These are phyloP conservation scores for Trichosporon asahii DNA, from an alignment of 1,284 basidiomycete species.

Conservation along the genomic window DNA sequence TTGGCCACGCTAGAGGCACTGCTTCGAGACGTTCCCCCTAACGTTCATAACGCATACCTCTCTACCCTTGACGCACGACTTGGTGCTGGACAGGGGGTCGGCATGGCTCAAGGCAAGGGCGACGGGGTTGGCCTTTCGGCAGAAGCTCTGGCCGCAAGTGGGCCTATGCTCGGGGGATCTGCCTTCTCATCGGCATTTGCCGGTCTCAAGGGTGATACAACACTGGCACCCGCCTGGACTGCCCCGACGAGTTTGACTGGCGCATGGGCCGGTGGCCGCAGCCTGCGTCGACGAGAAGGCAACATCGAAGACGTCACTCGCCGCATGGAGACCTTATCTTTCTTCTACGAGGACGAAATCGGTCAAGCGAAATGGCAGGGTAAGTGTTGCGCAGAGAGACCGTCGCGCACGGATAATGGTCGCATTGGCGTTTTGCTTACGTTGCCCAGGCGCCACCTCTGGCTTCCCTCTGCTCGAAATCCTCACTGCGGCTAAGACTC, in stretches of 20 bases:
- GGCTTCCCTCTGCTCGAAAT: constrained; percentile 79
- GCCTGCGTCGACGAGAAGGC: constrained; percentile 24
- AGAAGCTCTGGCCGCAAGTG: constrained; percentile 36
- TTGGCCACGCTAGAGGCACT: constrained; percentile 50
- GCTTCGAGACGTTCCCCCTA: constrained; percentile 50
- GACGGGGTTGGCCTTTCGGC: constrained; percentile 41
- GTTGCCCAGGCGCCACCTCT: constrained; percentile 67
- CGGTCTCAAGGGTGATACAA: constrained; percentile 16
- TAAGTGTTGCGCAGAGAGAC: constrained; percentile 26
- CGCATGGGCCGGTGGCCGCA: constrained; percentile 21
- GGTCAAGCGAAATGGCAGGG: constrained; percentile 54
- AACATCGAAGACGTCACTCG: constrained; percentile 42
- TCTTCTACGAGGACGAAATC: constrained; percentile 54
- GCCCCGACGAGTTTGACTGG: constrained; percentile 8
- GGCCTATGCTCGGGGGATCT: constrained; percentile 7
- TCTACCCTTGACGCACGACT: constrained; percentile 48
- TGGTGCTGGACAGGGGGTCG: constrained; percentile 43
- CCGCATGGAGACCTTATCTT: constrained; percentile 48
- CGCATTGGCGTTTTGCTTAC: constrained; percentile 14
- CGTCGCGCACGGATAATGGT: background rate
- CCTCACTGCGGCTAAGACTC: constrained; percentile 59
- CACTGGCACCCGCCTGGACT: constrained; percentile 10
- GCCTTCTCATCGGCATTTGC: constrained; percentile 12
- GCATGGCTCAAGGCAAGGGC: constrained; percentile 42
- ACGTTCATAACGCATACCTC: constrained; percentile 51